Conservation (phyloP, 768 basidiomycete genomes). For the Cubamyces sp. region DNA sequence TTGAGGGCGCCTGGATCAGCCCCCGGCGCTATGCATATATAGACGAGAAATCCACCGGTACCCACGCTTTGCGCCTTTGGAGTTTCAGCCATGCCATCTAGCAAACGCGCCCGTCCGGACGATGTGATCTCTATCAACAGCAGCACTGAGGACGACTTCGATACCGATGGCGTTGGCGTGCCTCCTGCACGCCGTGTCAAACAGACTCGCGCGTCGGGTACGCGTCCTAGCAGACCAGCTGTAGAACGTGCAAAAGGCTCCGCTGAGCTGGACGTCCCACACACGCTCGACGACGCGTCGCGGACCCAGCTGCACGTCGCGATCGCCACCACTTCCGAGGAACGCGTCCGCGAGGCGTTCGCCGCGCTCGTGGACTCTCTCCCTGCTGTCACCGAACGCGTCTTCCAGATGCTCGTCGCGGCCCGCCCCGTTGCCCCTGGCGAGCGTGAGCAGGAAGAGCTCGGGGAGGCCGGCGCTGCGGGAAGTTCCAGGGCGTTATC, state of each 20-base stretch:
- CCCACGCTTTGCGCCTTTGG: too few relatives aligned
- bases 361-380: constrained; percentile 43
- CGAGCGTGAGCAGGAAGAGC: neutral
- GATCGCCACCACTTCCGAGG: constrained; percentile 47
- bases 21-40: too few relatives aligned
- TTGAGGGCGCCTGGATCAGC: too few relatives aligned
- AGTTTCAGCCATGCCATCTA: too few relatives aligned
- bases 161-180: too few relatives aligned
- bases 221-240: too few relatives aligned
- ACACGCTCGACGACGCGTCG: constrained; percentile 42
- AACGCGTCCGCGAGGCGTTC: constrained; percentile 48
- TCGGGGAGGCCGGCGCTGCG: neutral
- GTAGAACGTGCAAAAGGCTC: constrained; percentile 23
- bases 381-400: constrained; percentile 45
- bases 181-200: too few relatives aligned
- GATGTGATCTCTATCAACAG: constrained; percentile 10
- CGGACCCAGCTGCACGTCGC: constrained; percentile 47
- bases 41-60: too few relatives aligned
- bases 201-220: too few relatives aligned
- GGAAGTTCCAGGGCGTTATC: too few relatives aligned
- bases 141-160: constrained; percentile 3
- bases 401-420: constrained; percentile 49
- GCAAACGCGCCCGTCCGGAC: too few relatives aligned
- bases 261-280: constrained; percentile 38
- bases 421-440: constrained; percentile 25